These are phyloP conservation scores for Linum trigynum DNA, from an alignment of 345 rosid genomes.

Conservation along the genomic window DNA sequence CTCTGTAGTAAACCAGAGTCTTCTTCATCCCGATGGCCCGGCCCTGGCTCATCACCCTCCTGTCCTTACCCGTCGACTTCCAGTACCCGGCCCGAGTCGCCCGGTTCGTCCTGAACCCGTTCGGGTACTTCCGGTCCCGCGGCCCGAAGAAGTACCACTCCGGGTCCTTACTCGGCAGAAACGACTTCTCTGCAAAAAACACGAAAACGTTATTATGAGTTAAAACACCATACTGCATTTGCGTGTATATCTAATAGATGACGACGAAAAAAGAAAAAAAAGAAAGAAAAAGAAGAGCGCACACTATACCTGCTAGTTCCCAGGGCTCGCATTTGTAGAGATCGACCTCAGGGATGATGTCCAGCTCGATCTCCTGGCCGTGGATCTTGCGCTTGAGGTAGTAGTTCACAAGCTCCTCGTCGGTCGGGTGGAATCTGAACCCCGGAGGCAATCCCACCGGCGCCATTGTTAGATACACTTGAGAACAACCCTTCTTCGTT, in stretches of 20 bases:
- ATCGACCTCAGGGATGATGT: constrained; percentile 92
- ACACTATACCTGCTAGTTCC: constrained; percentile 63
- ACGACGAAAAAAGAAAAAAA: constrained; percentile 6
- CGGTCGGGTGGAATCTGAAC: constrained; percentile 88
- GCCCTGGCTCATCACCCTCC: constrained; percentile 55
- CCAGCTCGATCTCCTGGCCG: constrained; percentile 82
- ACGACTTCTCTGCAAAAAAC: constrained; percentile 52
- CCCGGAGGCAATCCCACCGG: constrained; percentile 89
- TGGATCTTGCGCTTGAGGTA: constrained; percentile 77
- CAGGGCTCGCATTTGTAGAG: constrained; percentile 98
- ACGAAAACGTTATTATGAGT: background rate
- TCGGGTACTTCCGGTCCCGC: constrained; percentile 80
- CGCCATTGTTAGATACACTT: constrained; percentile 30
- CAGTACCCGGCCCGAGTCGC: constrained; percentile 87
- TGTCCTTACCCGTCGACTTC: constrained; percentile 85
- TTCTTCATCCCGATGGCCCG: constrained; percentile 90
- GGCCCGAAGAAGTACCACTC: constrained; percentile 98
- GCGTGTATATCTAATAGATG: background rate
- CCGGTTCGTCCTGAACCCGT: constrained; percentile 80
- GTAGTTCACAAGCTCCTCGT: constrained; percentile 90
- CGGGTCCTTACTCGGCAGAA: constrained; percentile 81
- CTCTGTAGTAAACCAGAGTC: constrained; percentile 78
- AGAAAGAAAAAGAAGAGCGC: background rate
- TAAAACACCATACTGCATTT: background rate
- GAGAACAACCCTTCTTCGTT: background rate